Evolutionary conservation across 768 basidiomycete species (phyloP), one percentile per base, ranked within the genome.

Genomic region (Lentinus tigrinus): DNA sequence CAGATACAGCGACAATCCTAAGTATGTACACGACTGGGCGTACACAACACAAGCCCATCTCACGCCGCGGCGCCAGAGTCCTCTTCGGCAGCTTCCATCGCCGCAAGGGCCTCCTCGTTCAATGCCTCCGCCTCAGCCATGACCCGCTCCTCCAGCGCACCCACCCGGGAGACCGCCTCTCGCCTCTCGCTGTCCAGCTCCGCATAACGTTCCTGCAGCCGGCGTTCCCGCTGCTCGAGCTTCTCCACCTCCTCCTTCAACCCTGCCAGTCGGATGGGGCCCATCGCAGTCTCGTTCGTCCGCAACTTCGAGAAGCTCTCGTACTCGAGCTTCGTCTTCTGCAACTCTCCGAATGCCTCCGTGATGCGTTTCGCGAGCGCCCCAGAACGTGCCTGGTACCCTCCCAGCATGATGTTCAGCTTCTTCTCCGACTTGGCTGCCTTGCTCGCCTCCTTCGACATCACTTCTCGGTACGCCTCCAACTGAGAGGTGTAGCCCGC

Each of bases 351-450:
- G 69, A 92, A 93, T 1, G 85, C 82, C 27, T 84, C 82, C 2
- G 75, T 77, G 44, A 92, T 69, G 2, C 87, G 85, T 70, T 82
- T 85, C 16, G 80, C 72, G 3, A 95, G 78, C 39, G 83, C 81
- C 66, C 80, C 80, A 27, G 85, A 85, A 10, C 95, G 85, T 38
- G 82, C 81, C 68, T 91, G 84, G 71, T 98, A 98, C 9, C 97
- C 97, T n/a, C 95, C 95, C 3, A 98, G 83, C 14, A 83, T 82
- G 56, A 94, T 84, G 9, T 79, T 81, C 10, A 98, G 82, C 72
- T 94, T 96, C 83, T 95, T 97, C 78, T 98, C 96, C 5, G 80
- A 69, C 77, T 97, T 98, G 21, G 82, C 72, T 0, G 91, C 89
- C 69, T 89, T 93, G 53, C 79, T 81, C 0, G 91, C 90, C 67